Conservation (phyloP, 768 basidiomycete genomes). For the Polyporus arcularius region DNA sequence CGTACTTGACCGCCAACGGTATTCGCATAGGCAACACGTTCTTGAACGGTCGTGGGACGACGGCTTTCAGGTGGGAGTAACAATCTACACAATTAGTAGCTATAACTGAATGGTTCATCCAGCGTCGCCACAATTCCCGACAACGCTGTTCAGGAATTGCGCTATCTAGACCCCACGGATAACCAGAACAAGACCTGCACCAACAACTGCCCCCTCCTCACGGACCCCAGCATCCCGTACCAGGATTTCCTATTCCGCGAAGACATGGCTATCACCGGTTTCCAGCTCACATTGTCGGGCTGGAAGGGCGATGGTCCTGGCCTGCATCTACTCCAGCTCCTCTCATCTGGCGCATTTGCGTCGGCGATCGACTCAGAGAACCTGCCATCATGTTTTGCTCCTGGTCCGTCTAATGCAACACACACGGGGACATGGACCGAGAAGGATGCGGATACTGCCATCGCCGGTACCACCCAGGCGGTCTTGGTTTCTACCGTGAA, state of each 20-base stretch:
- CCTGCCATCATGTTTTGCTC: constrained; percentile 72
- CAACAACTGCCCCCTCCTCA: constrained; percentile 75
- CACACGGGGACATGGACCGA: constrained; percentile 72
- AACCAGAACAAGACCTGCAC: constrained; percentile 79
- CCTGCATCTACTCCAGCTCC: constrained; percentile 86
- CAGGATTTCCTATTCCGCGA: constrained; percentile 90
- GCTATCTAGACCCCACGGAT: constrained; percentile 75
- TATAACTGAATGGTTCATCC: constrained; percentile 12
- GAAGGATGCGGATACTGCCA: constrained; percentile 64
- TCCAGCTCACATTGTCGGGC: constrained; percentile 77
- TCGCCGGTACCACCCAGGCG: constrained; percentile 77
- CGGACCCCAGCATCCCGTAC: constrained; percentile 74
- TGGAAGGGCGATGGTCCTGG: constrained; percentile 81
- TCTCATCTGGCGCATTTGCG: constrained; percentile 90
- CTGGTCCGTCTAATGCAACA: constrained; percentile 67
- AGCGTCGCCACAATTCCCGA: constrained; percentile 90
- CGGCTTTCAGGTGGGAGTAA: constrained; percentile 73
- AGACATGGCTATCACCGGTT: constrained; percentile 73
- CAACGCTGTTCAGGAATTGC: constrained; percentile 75
- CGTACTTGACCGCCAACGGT: constrained; percentile 73
- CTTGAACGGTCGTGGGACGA: constrained; percentile 76
- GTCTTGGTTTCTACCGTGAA: constrained; percentile 69
- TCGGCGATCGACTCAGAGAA: constrained; percentile 68
- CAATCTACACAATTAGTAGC: neutral
- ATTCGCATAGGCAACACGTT: constrained; percentile 93